Percentiles rank a stretch among this genome's conserved stretches.
phyloP scores from a whole-genome alignment of 1,284 basidiomycete species.

The Ceratobasidium theobromae region DNA sequence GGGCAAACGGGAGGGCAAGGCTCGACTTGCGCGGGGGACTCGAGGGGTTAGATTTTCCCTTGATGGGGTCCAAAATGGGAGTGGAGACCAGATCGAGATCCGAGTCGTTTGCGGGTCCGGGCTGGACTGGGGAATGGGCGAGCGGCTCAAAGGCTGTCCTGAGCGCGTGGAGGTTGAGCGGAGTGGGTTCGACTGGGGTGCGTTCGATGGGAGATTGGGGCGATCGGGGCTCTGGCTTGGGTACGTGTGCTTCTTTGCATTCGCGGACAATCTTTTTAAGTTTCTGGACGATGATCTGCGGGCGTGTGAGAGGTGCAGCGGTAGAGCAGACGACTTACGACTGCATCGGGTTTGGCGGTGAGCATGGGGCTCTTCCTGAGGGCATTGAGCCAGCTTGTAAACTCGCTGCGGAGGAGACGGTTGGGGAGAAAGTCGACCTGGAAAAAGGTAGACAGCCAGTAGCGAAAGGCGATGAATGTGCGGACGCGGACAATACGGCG shows the following conservation, averaged over 20 bases:
- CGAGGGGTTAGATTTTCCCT: conserved; percentile 21
- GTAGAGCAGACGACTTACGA: conserved; percentile 54
- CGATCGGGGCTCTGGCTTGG: background rate
- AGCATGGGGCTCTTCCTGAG: conserved; percentile 67
- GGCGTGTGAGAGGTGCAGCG: background rate
- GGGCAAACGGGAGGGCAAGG: conserved; percentile 20
- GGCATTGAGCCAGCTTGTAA: conserved; percentile 79
- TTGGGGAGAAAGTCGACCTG: conserved; percentile 82
- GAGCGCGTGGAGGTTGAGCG: conserved; percentile 21
- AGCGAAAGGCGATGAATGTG: conserved; percentile 82
- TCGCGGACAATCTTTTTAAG: conserved; percentile 78
- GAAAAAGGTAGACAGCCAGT: conserved; percentile 87
- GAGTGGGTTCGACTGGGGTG: conserved; percentile 10
- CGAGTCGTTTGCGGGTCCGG: conserved; percentile 13
- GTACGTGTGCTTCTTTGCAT: conserved; percentile 50
- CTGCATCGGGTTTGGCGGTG: conserved; percentile 62
- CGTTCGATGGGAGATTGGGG: conserved; percentile 21
- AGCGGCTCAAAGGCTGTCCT: conserved; percentile 11
- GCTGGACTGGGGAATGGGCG: background rate
- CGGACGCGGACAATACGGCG: conserved; percentile 77
- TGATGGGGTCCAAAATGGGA: conserved; percentile 30
- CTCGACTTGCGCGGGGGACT: conserved; percentile 23
- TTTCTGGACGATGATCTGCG: conserved; percentile 72
- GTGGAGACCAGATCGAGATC: conserved; percentile 24
- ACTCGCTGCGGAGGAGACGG: conserved; percentile 65